Conservation (phyloP, 1,284 basidiomycete species). For the Papiliotrema laurentii region DNA sequence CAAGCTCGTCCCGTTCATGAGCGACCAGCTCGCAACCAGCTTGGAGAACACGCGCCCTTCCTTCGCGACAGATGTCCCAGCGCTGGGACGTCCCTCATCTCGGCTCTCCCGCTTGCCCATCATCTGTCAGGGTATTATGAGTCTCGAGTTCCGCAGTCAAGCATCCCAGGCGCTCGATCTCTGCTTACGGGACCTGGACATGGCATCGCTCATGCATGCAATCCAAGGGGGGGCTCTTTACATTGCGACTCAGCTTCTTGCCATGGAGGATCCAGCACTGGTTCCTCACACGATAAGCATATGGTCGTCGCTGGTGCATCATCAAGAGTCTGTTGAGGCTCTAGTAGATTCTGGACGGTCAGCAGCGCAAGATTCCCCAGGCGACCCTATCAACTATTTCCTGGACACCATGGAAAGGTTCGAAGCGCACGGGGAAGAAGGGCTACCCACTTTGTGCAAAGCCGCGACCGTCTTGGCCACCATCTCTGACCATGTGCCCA, state of each 20-base stretch:
- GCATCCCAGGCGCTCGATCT: slow-evolving; percentile 28
- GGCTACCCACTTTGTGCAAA: slow-evolving; percentile 20
- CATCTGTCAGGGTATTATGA: slow-evolving; percentile 28
- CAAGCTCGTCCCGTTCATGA: slow-evolving; percentile 34
- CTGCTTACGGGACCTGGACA: slow-evolving; percentile 20
- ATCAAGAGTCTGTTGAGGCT: slow-evolving; percentile 14
- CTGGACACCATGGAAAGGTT: slow-evolving; percentile 22
- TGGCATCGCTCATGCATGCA: slow-evolving; percentile 18
- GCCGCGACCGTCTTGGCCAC: slow-evolving; percentile 26
- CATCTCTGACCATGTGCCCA: slow-evolving; percentile 22
- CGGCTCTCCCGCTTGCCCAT: slow-evolving; percentile 28
- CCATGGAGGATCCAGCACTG: slow-evolving; percentile 13
- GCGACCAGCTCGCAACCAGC: slow-evolving; percentile 35
- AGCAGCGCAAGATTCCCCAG: slow-evolving; percentile 11
- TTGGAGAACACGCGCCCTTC: slow-evolving; percentile 13
- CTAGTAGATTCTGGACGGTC: slow-evolving; percentile 13
- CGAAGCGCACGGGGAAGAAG: slow-evolving; percentile 5
- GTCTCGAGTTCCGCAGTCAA: slow-evolving; percentile 11
- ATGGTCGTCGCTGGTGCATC: slow-evolving; percentile 30
- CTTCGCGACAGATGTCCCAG: slow-evolving; percentile 4
- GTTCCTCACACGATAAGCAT: slow-evolving; percentile 23
- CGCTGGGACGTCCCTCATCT: neutral
- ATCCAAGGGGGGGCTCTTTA: slow-evolving; percentile 33
- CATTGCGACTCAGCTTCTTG: slow-evolving; percentile 23
- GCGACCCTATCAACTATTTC: slow-evolving; percentile 21